phyloP scores from a whole-genome alignment of 2,329 filamentous ascomycete genomes.

The Paecilomyces dactylethromorphus region DNA sequence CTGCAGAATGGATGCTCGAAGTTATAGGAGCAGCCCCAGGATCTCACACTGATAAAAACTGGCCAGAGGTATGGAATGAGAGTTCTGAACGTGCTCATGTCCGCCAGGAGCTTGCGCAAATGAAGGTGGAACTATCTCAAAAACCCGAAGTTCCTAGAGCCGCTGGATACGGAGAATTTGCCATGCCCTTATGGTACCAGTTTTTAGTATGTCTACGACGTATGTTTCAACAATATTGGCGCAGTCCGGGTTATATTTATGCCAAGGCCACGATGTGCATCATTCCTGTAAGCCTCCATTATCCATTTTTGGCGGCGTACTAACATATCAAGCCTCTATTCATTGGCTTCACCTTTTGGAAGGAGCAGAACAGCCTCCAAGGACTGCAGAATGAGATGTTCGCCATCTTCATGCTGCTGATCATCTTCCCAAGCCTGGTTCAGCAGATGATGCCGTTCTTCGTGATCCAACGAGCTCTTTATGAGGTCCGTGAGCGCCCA shows the following conservation, averaged over 20 bases:
- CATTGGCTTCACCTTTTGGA: slow-evolving; percentile 77
- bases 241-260: slow-evolving; percentile 83
- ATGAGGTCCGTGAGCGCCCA: slow-evolving; percentile 55
- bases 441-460: slow-evolving; percentile 55
- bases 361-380: slow-evolving; percentile 65
- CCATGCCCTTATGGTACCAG: slow-evolving; percentile 65
- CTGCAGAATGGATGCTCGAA: slow-evolving; percentile 68
- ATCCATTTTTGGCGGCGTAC: not conserved
- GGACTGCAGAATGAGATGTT: slow-evolving; percentile 90
- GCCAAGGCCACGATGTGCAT: slow-evolving; percentile 66
- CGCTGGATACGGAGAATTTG: slow-evolving; percentile 65
- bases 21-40: slow-evolving; percentile 56
- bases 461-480: slow-evolving; percentile 51
- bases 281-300: not conserved
- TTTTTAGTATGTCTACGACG: slow-evolving; percentile 62
- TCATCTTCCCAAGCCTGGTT: slow-evolving; percentile 61
- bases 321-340: slow-evolving; percentile 56
- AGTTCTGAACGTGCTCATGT: slow-evolving; percentile 56
- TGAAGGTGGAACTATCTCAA: slow-evolving; percentile 37
- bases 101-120: slow-evolving; percentile 42
- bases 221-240: slow-evolving; percentile 89
- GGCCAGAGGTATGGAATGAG: slow-evolving; percentile 57
- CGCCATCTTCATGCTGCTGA: slow-evolving; percentile 77
- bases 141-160: slow-evolving; percentile 40
- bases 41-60: slow-evolving; percentile 57